Evolutionary conservation across 208 protist genomes (phyloP).

Genomic region (Angomonas deanei): DNA sequence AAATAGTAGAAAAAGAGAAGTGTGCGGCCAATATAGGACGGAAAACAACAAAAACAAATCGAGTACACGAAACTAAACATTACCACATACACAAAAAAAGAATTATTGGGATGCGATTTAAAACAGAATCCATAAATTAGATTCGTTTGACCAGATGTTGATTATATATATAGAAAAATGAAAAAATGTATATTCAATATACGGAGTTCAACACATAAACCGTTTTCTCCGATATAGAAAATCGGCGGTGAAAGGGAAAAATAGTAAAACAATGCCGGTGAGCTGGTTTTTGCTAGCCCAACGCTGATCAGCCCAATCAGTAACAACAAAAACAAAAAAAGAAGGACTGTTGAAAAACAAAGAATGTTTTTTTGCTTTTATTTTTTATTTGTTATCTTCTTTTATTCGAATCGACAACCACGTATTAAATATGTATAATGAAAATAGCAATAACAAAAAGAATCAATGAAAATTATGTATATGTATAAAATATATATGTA

Average conservation of each 20-base stretch:
- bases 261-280: too few species aligned
- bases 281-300: too few species aligned
- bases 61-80: background rate
- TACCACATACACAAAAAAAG: too few species aligned
- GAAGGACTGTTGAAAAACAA: background rate
- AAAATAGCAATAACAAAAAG: background rate
- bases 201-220: constrained; percentile 2
- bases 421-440: background rate
- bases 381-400: too few species aligned
- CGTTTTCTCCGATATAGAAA: background rate
- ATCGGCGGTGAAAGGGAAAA: background rate
- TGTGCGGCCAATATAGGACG: background rate
- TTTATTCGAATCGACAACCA: too few species aligned
- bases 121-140: too few species aligned
- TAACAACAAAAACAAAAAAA: background rate
- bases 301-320: too few species aligned
- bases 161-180: constrained; percentile 2
- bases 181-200: too few species aligned
- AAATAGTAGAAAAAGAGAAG: background rate
- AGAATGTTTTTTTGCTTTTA: background rate
- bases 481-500: too few species aligned
- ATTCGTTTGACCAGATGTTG: too few species aligned
- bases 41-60: constrained; percentile 15
- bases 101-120: too few species aligned
- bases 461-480: too few species aligned